Base-by-base conservation (phyloP, 2,329 filamentous ascomycete genomes). In the Fusarium sp. region DNA sequence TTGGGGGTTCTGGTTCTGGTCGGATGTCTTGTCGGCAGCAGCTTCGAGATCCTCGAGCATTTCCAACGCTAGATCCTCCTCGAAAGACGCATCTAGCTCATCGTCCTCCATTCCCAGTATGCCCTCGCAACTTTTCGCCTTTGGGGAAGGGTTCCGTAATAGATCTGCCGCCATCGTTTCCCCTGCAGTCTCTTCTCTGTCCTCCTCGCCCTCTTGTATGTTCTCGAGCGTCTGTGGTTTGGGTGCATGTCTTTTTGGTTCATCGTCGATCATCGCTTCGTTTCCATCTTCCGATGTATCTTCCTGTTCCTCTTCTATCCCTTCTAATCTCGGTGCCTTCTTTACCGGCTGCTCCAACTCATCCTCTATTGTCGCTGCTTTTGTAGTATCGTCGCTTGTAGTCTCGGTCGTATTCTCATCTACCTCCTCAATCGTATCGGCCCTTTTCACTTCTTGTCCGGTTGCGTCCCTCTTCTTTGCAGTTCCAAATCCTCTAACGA, bases 401-500 rank as follows among this genome's bases (percentile, higher is more conserved):
- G 27, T 46, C 31, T 34, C 44, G 28, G 41, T 37, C 2, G 56
- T 31, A 7, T 60, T 58, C 1, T 55, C 6, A 4, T 50, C 27
- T n/a, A 28, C 13, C n/a, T 65, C 61, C 16, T 58, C 51, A 3
- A 48, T 37, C 30, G 57, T 36, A 60, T 65, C 28, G 9, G n/a
- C 13, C 12, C 65, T 47, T 12, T 55, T 60, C 23, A 73, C 58
- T 5, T 66, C 65, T 15, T 59, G 55, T 4, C 76, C 78, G 7
- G 57, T 63, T 4, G 43, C 56, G 34, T 77, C 75, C 40, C 77
- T 77, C 71, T 80, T 81, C 56, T 70, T 80, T 2, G 62, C 60
- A 3, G 70, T 69, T 2, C 76, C 77, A n/a, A 79, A 77, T 0
- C 80, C 78, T 37, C 80, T 78, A 8, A 88, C 77, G 61, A 90